phyloP scores from a whole-genome alignment of 2,329 filamentous ascomycete species.

The Berkeleyomyces rouxiae region DNA sequence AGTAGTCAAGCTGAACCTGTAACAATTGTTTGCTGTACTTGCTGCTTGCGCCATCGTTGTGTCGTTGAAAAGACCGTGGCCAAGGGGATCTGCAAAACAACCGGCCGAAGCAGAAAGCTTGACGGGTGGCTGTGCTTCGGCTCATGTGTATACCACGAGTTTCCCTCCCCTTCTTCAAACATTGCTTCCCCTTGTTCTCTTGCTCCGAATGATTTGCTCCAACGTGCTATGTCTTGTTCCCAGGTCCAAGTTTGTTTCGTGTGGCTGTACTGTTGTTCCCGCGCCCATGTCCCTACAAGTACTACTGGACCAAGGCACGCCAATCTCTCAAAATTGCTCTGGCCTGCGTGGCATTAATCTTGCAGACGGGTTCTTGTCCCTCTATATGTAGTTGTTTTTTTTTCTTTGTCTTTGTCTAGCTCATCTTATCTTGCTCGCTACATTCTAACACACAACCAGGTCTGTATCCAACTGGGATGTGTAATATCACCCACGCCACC shows the following conservation, averaged over 20 bases:
- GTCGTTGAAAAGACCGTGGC: neutral
- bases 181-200: neutral
- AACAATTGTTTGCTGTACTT: neutral
- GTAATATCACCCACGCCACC: no score
- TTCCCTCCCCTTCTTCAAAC: neutral
- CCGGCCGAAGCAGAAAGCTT: neutral
- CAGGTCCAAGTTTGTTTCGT: neutral
- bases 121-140: neutral
- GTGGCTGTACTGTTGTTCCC: neutral
- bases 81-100: neutral
- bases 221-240: neutral
- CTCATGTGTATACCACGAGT: neutral
- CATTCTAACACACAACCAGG: neutral
- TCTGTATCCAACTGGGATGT: no score
- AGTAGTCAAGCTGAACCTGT: no score
- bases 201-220: neutral
- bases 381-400: neutral
- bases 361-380: neutral
- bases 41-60: neutral
- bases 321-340: neutral
- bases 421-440: neutral
- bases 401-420: neutral
- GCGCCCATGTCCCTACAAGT: neutral
- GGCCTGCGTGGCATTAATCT: neutral
- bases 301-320: neutral